Evolutionary conservation across 78 protist species (phyloP).

Genomic region (Chrysochromulina parva): DNA sequence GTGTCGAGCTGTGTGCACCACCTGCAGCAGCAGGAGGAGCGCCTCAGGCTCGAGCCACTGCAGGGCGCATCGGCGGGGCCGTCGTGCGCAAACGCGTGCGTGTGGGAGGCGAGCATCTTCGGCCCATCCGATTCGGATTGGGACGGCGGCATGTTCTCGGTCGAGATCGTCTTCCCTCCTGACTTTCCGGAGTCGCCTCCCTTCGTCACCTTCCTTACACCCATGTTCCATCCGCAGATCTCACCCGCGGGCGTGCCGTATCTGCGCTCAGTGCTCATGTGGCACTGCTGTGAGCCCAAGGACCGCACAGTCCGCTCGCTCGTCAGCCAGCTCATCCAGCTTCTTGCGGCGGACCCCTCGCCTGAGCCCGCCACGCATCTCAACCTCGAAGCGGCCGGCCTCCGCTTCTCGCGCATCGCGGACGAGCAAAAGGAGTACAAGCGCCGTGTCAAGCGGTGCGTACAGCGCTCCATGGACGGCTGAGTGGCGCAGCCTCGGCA

Average conservation of each 20-base stretch:
- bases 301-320: background rate
- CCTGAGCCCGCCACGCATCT: conserved; percentile 16
- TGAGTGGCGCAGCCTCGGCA: background rate
- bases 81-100: background rate
- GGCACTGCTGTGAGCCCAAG: background rate
- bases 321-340: background rate
- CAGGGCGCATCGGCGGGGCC: background rate
- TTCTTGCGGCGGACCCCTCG: background rate
- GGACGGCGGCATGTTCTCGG: background rate
- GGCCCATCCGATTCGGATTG: background rate
- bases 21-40: conserved; percentile 13
- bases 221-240: background rate
- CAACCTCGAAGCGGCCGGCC: background rate
- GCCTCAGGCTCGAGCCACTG: background rate
- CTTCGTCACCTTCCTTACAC: background rate
- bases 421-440: background rate
- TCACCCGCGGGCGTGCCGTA: background rate
- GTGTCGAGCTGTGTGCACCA: background rate
- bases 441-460: background rate
- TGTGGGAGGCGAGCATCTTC: background rate
- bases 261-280: background rate
- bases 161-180: conserved; percentile 19
- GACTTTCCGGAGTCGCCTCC: conserved; percentile 14
- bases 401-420: background rate
- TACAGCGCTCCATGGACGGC: background rate